phyloP scores from a whole-genome alignment of 495 filamentous ascomycete species.

The Patellaria atrata region DNA sequence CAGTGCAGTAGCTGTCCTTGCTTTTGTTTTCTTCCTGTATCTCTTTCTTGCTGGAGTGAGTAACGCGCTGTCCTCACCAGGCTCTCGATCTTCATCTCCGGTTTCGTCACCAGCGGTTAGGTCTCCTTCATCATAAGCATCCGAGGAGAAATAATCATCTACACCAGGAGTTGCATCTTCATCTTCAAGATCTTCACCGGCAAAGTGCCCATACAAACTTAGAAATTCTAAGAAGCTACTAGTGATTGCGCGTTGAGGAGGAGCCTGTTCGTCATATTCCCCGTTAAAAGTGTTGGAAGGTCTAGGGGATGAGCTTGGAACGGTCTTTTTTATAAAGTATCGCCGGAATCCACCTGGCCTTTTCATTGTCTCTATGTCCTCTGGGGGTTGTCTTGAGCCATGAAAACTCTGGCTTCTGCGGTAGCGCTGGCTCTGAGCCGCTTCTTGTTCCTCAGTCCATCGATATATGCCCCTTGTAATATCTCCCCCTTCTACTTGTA shows the following conservation, averaged over 20 bases:
- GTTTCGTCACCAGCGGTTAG: constrained; percentile 31
- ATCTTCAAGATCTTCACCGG: constrained; percentile 88
- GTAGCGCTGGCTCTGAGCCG: constrained; percentile 42
- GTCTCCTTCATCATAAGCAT: constrained; percentile 37
- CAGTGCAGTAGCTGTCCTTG: constrained; percentile 56
- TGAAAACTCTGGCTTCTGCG: constrained; percentile 79
- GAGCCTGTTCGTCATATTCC: constrained; percentile 33
- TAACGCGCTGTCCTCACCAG: constrained; percentile 69
- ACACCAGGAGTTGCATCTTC: constrained; percentile 77
- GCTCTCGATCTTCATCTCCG: constrained; percentile 48
- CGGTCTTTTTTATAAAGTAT: constrained; percentile 65
- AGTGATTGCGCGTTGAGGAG: constrained; percentile 64
- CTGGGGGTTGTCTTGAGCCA: constrained; percentile 55
- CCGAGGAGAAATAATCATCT: constrained; percentile 73
- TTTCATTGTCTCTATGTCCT: constrained; percentile 74
- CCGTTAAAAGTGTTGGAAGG: constrained; percentile 26
- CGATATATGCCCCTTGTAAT: constrained; percentile 87
- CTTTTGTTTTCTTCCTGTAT: constrained; percentile 53
- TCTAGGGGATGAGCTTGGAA: constrained; percentile 40
- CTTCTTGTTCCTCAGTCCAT: constrained; percentile 65
- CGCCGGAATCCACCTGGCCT: constrained; percentile 86
- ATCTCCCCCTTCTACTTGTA: constrained; percentile 84
- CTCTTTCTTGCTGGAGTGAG: constrained; percentile 57
- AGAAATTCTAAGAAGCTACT: constrained; percentile 91
- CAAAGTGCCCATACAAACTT: constrained; percentile 90